Conservation (phyloP, 768 basidiomycete species). For the Tricholoma sp. region DNA sequence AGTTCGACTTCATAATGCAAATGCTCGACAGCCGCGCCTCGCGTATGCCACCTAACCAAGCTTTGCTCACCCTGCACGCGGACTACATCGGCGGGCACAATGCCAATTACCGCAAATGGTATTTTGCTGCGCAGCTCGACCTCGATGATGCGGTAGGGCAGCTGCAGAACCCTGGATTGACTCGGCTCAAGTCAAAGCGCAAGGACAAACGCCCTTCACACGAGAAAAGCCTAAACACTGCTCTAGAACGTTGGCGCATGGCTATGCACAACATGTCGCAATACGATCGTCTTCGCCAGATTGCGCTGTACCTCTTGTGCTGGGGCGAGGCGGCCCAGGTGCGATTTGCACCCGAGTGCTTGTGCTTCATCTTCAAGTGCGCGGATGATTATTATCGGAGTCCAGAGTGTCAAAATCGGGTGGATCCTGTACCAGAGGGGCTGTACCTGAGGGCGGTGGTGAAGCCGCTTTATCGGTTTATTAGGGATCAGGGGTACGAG, state of each 20-base stretch:
- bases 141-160: constrained; percentile 96
- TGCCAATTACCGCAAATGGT: constrained; percentile 99
- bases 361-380: constrained; percentile 99
- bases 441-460: constrained; percentile 88
- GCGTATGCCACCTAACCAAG: constrained; percentile 95
- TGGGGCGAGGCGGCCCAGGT: constrained; percentile 99
- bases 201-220: constrained; percentile 46
- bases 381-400: constrained; percentile 99
- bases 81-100: constrained; percentile 99
- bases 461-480: constrained; percentile 93
- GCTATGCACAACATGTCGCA: constrained; percentile 99
- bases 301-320: constrained; percentile 90
- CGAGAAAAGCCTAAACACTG: constrained; percentile 68
- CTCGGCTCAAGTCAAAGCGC: constrained; percentile 71
- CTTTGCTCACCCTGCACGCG: constrained; percentile 90
- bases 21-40: constrained; percentile 94
- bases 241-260: constrained; percentile 89
- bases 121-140: constrained; percentile 98
- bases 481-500: constrained; percentile 97
- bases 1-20: constrained; percentile 99
- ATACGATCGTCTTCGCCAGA: constrained; percentile 94
- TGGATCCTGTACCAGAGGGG: constrained; percentile 92
- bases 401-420: constrained; percentile 91
- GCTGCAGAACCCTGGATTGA: constrained; percentile 85
- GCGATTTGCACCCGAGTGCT: constrained; percentile 91